phyloP scores from a whole-genome alignment of 352 stramenopile genomes.

The Phytophthora tubulina region DNA sequence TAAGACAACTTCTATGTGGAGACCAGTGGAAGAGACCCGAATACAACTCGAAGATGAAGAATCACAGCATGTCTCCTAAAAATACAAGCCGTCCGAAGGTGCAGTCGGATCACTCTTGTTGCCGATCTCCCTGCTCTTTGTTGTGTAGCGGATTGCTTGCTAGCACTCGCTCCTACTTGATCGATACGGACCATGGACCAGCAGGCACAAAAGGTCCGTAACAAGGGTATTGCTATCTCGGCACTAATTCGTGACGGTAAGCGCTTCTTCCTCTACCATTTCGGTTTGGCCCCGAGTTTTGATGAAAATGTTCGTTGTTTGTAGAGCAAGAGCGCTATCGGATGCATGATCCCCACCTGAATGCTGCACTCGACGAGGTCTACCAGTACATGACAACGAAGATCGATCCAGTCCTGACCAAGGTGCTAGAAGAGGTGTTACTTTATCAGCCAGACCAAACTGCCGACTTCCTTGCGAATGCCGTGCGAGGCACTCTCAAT shows the following conservation, averaged over 20 bases:
- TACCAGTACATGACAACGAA: conserved; percentile 82
- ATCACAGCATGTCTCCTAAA: conserved; percentile 39
- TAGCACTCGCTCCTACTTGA: background rate
- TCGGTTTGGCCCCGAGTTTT: background rate
- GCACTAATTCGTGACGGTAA: conserved; percentile 66
- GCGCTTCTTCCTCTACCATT: background rate
- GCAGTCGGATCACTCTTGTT: conserved; percentile 17
- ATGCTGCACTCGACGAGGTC: conserved; percentile 57
- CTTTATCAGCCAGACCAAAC: conserved; percentile 82
- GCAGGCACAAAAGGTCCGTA: conserved; percentile 50
- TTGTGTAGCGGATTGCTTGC: background rate
- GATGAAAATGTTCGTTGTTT: conserved; percentile 1
- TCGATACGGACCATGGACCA: conserved; percentile 42
- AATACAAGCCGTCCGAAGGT: conserved; percentile 39
- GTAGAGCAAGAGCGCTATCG: conserved; percentile 74
- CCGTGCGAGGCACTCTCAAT: conserved; percentile 72
- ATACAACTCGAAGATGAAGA: conserved; percentile 39
- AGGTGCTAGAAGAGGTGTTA: conserved; percentile 73
- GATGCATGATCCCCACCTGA: conserved; percentile 60
- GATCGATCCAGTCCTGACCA: conserved; percentile 67
- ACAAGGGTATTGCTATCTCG: conserved; percentile 61
- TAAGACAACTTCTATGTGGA: conserved; percentile 23
- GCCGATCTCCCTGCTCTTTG: conserved; percentile 1
- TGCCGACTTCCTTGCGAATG: conserved; percentile 74
- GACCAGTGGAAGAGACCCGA: conserved; percentile 21